These are phyloP conservation scores for Leccinum pellstonianum DNA, from an alignment of 768 basidiomycete genomes.

Conservation along the genomic window DNA sequence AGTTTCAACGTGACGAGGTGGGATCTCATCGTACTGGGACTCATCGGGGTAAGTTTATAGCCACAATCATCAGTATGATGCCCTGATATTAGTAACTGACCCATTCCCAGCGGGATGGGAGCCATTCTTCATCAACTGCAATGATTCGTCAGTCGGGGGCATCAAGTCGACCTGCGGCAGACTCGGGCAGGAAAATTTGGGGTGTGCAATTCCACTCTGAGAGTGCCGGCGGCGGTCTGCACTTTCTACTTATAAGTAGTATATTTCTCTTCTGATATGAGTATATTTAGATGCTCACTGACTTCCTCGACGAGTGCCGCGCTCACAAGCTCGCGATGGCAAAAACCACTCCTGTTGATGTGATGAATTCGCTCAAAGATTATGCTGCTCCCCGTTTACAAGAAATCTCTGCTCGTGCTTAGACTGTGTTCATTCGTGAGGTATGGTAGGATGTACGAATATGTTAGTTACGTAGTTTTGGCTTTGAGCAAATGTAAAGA, in stretches of 20 bases:
- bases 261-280: neutral
- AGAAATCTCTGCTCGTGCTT: constrained; percentile 32
- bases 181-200: constrained; percentile 90
- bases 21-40: no score
- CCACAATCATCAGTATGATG: no score
- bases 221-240: constrained; percentile 89
- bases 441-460: constrained; percentile 16
- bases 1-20: no score
- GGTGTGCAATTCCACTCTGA: constrained; percentile 99
- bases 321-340: constrained; percentile 45
- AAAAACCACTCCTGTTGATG: constrained; percentile 15
- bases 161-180: constrained; percentile 25
- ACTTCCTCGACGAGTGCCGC: constrained; percentile 82
- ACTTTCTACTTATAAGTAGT: neutral
- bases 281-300: constrained; percentile 79
- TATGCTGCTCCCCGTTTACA: constrained; percentile 20
- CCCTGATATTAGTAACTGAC: no score
- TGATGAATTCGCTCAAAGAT: constrained; percentile 18
- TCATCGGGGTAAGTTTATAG: no score
- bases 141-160: no score
- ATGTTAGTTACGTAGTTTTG: no score
- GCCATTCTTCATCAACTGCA: no score
- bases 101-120: no score
- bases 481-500: neutral
- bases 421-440: neutral